Base-by-base conservation (phyloP, 345 rosid species). In the Conringia planisiliqua region DNA sequence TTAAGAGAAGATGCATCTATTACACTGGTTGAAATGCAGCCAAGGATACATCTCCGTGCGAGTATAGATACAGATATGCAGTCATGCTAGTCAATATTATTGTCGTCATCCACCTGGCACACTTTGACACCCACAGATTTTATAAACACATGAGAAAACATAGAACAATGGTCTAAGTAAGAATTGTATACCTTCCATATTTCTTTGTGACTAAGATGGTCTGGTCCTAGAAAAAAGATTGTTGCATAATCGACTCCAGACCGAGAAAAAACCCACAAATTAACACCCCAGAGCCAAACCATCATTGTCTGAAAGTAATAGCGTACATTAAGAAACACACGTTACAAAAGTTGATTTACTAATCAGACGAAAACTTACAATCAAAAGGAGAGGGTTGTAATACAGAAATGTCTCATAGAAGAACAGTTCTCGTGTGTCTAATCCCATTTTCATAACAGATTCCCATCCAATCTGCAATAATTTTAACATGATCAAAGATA, bases 1-100 rank as follows among this genome's bases (percentile, higher is more conserved):
- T 44, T 33, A 75, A 76, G 80, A 87, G 72, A 81, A 85, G 89
- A 89, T 86, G 88, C 92, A 85, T 95, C 99, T 95, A 95, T 90
- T 95, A 95, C 97, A 95, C 97, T 85, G 99, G 98, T 89, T 95
- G 98, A 71, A 89, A 90, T 62, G 99, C 99, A 57, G 98, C 99
- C 84, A 88, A 80, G 3, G 89, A 86, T 24, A 90, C 96, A 86
- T 95, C 98, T 75, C 99, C 98, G 22, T 88, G 97, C 24, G 99
- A 95, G 84, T 95, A 95, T 22, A 95, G 93, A 81, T 89, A 90
- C 60, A 95, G 87, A 82, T 95, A 95, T 2, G 97, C 90, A 14
- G 97, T 90, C 98, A 95, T 90, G 82, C 99, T 95, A 52, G 92
- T 85, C 51, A 97, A 86, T 65, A 92, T 97, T 52, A 88, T 48